Percentiles rank a stretch among this genome's conserved stretches.
Conservation (phyloP, 2,329 filamentous ascomycete genomes). For the Corinectria fuckeliana region DNA sequence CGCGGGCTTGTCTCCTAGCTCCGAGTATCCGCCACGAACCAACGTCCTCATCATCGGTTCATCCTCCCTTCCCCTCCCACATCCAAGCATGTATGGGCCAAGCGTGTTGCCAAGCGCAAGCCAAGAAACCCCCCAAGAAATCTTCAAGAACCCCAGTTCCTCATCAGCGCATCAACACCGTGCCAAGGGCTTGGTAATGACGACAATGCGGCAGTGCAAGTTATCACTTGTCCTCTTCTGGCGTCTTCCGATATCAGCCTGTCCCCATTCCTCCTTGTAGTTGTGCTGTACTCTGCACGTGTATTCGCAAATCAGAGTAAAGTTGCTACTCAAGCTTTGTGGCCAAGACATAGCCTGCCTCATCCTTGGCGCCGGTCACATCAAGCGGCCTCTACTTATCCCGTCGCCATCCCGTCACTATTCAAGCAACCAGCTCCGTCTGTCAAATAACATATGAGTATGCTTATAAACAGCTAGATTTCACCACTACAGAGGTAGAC, state of each 20-base stretch:
- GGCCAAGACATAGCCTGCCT: conserved; percentile 7
- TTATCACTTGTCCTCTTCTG: background rate
- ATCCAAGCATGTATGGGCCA: background rate
- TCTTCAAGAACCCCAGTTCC: background rate
- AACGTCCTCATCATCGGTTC: background rate
- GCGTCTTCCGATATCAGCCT: background rate
- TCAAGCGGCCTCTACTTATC: background rate
- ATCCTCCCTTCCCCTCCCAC: background rate
- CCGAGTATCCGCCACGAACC: background rate
- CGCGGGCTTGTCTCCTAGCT: background rate
- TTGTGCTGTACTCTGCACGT: background rate
- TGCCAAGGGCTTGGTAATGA: conserved; percentile 36
- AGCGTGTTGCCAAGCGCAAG: conserved; percentile 2
- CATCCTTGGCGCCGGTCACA: background rate
- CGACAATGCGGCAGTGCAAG: conserved; percentile 39
- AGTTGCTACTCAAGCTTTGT: conserved; percentile 15
- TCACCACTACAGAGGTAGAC: background rate
- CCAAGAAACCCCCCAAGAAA: background rate
- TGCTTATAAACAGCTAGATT: too few species aligned
- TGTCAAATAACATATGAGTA: background rate
- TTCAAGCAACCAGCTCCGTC: background rate
- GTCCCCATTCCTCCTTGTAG: background rate
- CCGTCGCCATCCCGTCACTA: background rate
- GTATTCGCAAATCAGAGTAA: background rate
- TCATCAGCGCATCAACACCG: background rate